Evolutionary conservation across 2,329 filamentous ascomycete genomes (phyloP).

Genomic region (Paecilomyces dactylethromorphus): DNA sequence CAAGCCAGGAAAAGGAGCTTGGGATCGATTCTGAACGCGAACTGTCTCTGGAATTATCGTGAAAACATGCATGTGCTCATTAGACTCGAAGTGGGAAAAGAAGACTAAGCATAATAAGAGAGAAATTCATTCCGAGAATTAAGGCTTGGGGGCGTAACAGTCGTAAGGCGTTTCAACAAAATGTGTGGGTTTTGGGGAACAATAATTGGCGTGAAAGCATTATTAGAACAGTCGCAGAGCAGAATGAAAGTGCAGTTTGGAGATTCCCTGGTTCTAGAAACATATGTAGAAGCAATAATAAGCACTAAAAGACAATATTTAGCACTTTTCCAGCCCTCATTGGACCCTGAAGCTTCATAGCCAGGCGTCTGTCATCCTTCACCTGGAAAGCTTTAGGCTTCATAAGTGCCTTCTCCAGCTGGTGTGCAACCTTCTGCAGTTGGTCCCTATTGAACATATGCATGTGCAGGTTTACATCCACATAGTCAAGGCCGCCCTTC

Average conservation of each 20-base stretch:
- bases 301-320: neutral
- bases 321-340: slow-evolving; percentile 9
- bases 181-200: neutral
- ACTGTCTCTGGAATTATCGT: neutral
- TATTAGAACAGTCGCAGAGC: neutral
- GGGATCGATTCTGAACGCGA: neutral
- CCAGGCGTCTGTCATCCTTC: slow-evolving; percentile 11
- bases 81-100: neutral
- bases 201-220: neutral
- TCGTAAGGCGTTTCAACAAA: neutral
- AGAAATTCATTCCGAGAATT: neutral
- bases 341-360: slow-evolving; percentile 6
- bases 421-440: slow-evolving; percentile 6
- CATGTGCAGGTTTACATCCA: slow-evolving; percentile 9
- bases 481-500: slow-evolving; percentile 8
- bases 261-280: too few relatives aligned
- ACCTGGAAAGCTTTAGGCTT: slow-evolving; percentile 8
- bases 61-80: neutral
- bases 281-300: neutral
- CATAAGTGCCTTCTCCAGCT: slow-evolving; percentile 15
- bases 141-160: neutral
- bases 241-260: too few relatives aligned
- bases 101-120: neutral
- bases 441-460: slow-evolving; percentile 6
- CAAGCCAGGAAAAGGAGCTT: neutral